Base-by-base conservation (phyloP, 208 protist species). In the Trypanosoma boissoni region DNA sequence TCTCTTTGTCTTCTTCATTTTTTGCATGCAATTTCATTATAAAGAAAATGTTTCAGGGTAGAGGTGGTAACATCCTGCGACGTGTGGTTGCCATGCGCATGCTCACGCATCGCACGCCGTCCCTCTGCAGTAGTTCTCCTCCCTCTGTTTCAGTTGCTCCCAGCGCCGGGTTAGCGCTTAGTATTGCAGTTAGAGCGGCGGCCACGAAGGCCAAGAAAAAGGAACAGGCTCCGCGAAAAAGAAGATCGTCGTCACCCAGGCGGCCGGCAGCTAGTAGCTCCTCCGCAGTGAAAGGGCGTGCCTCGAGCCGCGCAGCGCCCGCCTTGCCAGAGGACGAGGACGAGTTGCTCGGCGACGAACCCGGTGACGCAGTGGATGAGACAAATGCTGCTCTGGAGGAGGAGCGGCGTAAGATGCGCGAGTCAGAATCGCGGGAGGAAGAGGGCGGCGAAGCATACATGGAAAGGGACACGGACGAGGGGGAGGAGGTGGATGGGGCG, bases 401-500 rank as follows among this genome's bases (percentile, higher is more conserved):
- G 21, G 37, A 32, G 21, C 7, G 26, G 23, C 39, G 44, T 9
- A 45, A 32, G 5, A 26, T 58, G 37, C 18, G 18, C 3, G 53
- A 58, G 3, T 29, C 23, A 2, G 23, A 45, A 8, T 8, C 10
- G 16, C 28, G 20, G 14, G 49, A 54, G 24, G 49, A 28, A 16
- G 29, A 12, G 24, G 16, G 10, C 41, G 20, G 27, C 2, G 21
- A 24, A 16, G 26, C 14, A 24, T 9, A 24, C 27, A 60, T 50
- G 23, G 27, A 26, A 43, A 20, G 20, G 16, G 27, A 16, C 9
- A 43, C 26, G 36, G 53, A 51, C 32, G 28, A 12, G 10, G 58
- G 53, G 3, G 60, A 50, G 37, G 64, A 72, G 42, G 58, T 12
- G 20, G 49, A 43, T 9, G 64, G 53, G 18, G 57, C 45, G 36